Conservation (phyloP, 129 eudicot genomes). For the Escallonia rubra region DNA sequence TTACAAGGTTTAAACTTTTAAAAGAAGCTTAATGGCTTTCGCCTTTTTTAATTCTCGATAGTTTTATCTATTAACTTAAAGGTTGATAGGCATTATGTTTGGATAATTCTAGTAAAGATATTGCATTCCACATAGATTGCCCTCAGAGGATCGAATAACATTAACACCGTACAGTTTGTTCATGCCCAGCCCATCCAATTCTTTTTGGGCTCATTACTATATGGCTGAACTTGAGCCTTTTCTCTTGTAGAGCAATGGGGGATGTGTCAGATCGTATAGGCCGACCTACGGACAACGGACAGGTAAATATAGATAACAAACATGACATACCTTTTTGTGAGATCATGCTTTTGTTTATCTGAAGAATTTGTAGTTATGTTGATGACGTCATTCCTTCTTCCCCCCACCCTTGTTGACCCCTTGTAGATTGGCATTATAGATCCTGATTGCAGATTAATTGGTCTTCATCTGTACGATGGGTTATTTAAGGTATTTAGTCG, state of each 20-base stretch:
- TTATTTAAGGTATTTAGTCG: constrained; percentile 66
- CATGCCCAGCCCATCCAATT: not conserved
- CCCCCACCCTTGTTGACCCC: not conserved
- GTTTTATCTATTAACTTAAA: not conserved
- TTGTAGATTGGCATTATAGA: constrained; percentile 93
- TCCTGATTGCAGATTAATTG: constrained; percentile 97
- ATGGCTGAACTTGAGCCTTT: constrained; percentile 4
- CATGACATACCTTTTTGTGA: no score
- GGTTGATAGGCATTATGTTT: not conserved
- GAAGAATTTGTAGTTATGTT: not conserved
- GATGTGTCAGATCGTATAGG: constrained; percentile 98
- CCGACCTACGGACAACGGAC: constrained; percentile 97
- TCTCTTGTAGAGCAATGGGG: constrained; percentile 74
- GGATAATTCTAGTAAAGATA: not conserved
- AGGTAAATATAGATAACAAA: constrained; percentile 33
- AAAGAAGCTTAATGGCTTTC: constrained; percentile 2
- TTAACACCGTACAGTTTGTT: not conserved
- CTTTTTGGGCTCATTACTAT: not conserved
- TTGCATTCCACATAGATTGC: no score
- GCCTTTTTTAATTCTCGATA: not conserved
- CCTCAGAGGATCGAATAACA: no score
- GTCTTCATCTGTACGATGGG: constrained; percentile 95
- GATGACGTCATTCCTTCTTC: not conserved
- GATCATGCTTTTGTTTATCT: no score
- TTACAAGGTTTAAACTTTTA: constrained; percentile 61